Base-by-base conservation (phyloP, 2,329 filamentous ascomycete genomes). In the Monosporascus sp. region DNA sequence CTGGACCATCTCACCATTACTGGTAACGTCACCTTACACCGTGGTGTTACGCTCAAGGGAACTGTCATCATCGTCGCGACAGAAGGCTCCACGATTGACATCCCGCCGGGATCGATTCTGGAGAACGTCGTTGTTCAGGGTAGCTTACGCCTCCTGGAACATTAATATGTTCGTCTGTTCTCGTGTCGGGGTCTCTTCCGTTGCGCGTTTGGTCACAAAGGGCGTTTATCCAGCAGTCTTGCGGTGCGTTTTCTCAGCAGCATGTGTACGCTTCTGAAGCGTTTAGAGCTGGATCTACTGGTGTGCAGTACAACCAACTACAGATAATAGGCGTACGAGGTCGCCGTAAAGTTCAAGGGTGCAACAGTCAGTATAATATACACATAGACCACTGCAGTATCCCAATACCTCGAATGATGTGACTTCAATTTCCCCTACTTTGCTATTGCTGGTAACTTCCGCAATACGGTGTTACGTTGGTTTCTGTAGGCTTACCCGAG, bases 51-150 rank as follows among this genome's bases (percentile, higher is more conserved):
- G 40, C 82, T 97, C 64, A 99, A 99, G 85, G 94, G 91, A 58
- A 99, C 94, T 31, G 94, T 99, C 73, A 99, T 99, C 71, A 99
- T 99, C 64, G 94, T 99, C 51, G 94, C 94, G 27, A 97, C 91
- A 47, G 94, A 99, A 77, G 93, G 93, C 64, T 92, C 89, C 80
- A 99, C 94, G 60, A 99, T 99, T 67, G 94, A 99, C 71, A 88
- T 99, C 65, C 94, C 94, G 51, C 93, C 94, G 20, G 94, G 94
- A 71, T 97, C 92, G 20, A 90, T 99, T 66, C 83, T 99, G 55
- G 94, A 99, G 83, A 99, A 99, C 76, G 94, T 97, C 16, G 94
- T 99, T 50, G 94, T 99, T 54, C 94, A 99, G 82, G 94, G 94
- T 69, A 96, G 91, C 75, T 83, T 99, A 83, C 82, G 84, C 68